Conservation (phyloP, 1,284 basidiomycete genomes). For the Ganoderma resinaceum region DNA sequence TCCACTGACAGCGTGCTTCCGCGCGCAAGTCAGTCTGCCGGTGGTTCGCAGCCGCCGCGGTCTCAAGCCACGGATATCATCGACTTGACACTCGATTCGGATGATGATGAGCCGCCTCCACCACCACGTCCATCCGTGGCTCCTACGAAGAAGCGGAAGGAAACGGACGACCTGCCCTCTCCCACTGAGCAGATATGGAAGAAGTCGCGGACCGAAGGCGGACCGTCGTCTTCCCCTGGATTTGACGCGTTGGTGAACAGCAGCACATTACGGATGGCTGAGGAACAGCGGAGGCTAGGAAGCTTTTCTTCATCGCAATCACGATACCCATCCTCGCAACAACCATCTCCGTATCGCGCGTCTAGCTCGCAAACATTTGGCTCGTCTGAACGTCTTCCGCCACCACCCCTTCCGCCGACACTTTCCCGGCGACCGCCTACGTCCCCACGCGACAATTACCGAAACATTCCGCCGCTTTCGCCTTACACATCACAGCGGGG, state of each 20-base stretch:
- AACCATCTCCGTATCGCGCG: slow-evolving; percentile 13
- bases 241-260: slow-evolving; percentile 14
- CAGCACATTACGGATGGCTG: slow-evolving; percentile 12
- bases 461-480: slow-evolving; percentile 23
- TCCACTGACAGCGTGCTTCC: slow-evolving; percentile 54
- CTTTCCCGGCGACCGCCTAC: slow-evolving; percentile 20
- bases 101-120: slow-evolving; percentile 60
- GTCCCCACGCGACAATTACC: slow-evolving; percentile 23
- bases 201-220: slow-evolving; percentile 61
- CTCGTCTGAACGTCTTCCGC: slow-evolving; percentile 8
- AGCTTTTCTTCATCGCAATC: slow-evolving; percentile 20
- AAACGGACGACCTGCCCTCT: slow-evolving; percentile 55
- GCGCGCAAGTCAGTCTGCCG: slow-evolving; percentile 41
- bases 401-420: slow-evolving; percentile 14
- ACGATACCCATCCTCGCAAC: slow-evolving; percentile 23
- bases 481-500: slow-evolving; percentile 26
- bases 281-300: slow-evolving; percentile 14
- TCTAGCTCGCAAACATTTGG: slow-evolving; percentile 23
- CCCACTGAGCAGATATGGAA: slow-evolving; percentile 76
- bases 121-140: slow-evolving; percentile 22
- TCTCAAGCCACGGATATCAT: slow-evolving; percentile 63
- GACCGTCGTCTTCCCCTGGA: slow-evolving; percentile 23
- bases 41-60: slow-evolving; percentile 32
- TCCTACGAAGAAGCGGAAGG: slow-evolving; percentile 56
- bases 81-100: slow-evolving; percentile 81